Conservation (phyloP, 208 protist species). For the Kentomonas sorsogonicus region DNA sequence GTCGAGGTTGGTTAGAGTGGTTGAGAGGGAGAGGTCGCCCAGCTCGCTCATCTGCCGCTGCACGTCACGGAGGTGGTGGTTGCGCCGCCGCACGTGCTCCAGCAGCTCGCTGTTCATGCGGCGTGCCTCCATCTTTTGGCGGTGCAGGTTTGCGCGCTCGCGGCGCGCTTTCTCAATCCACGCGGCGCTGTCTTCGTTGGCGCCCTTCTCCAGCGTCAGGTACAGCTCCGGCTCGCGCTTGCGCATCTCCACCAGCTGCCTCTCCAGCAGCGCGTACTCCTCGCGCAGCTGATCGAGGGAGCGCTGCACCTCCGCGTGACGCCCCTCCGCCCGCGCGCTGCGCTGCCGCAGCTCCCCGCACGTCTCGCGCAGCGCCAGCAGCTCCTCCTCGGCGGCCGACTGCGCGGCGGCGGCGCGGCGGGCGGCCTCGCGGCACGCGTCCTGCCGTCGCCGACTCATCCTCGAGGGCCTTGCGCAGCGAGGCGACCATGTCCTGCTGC, state of each 20-base stretch:
- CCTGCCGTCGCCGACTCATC: constrained; percentile 54
- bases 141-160: constrained; percentile 47
- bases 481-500: constrained; percentile 51
- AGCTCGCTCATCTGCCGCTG: constrained; percentile 32
- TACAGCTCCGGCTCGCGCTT: constrained; percentile 43
- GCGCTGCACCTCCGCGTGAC: constrained; percentile 25
- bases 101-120: constrained; percentile 53
- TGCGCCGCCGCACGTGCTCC: constrained; percentile 47
- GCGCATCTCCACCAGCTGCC: constrained; percentile 30
- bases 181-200: constrained; percentile 22
- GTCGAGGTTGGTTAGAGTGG: no score
- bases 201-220: constrained; percentile 38
- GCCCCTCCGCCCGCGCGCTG: constrained; percentile 12
- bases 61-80: constrained; percentile 48
- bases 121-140: constrained; percentile 39
- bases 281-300: constrained; percentile 43
- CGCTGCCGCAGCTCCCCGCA: constrained; percentile 18
- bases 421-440: constrained; percentile 31
- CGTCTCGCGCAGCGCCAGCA: constrained; percentile 19
- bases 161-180: constrained; percentile 54
- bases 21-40: constrained; percentile 16
- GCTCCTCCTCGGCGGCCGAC: constrained; percentile 29
- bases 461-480: constrained; percentile 43
- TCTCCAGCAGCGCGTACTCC: constrained; percentile 39
- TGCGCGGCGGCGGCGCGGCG: constrained; percentile 28